Evolutionary conservation across 345 rosid genomes (phyloP).

Genomic region (Dovyalis caffra): DNA sequence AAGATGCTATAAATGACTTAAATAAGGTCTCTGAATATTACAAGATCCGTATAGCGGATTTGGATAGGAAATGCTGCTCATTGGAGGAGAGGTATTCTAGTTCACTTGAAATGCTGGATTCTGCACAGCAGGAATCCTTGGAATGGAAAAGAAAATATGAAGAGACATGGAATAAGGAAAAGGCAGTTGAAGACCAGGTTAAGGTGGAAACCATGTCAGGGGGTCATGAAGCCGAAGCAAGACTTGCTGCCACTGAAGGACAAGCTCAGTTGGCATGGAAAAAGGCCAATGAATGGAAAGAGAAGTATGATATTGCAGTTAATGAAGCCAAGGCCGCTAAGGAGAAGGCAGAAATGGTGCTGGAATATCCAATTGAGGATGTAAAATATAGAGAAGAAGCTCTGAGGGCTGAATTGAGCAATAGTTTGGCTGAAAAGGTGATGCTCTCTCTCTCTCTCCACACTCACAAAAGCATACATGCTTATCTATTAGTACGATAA

Average conservation of each 20-base stretch:
- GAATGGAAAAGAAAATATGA: conserved; percentile 46
- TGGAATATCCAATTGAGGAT: conserved; percentile 22
- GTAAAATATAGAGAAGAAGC: conserved; percentile 19
- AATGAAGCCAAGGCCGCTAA: conserved; percentile 24
- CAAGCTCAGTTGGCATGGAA: conserved; percentile 9
- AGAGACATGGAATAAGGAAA: conserved; percentile 30
- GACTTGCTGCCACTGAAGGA: conserved; percentile 10
- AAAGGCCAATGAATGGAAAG: conserved; percentile 39
- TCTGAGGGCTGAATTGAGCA: conserved; percentile 29
- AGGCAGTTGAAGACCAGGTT: not conserved
- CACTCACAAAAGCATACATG: not conserved
- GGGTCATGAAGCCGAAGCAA: conserved; percentile 8
- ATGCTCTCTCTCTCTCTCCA: conserved; percentile 8
- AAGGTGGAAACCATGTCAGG: conserved; percentile 5
- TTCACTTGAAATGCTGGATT: conserved; percentile 38
- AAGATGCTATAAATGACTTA: conserved; percentile 43
- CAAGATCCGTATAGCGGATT: conserved; percentile 32
- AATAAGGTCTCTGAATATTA: conserved; percentile 44
- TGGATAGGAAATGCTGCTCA: conserved; percentile 34
- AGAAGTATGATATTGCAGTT: conserved; percentile 34
- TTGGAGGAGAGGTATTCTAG: conserved; percentile 39
- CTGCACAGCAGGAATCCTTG: conserved; percentile 40
- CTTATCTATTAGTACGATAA: not conserved
- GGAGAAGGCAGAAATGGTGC: conserved; percentile 30
- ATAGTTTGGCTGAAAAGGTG: conserved; percentile 42